Conservation (phyloP, 129 eudicot genomes). For the Flaveria brownii region DNA sequence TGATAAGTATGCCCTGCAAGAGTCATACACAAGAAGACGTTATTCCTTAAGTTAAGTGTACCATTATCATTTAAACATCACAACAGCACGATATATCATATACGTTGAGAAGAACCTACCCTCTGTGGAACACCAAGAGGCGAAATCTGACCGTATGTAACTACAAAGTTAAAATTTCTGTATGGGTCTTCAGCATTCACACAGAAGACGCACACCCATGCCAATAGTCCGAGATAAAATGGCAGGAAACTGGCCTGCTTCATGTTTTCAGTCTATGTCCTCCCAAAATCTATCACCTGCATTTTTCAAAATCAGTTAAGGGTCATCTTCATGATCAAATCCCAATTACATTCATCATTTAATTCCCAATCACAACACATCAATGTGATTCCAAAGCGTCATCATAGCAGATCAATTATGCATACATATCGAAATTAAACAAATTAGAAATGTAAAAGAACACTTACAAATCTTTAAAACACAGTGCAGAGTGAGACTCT, state of each 20-base stretch:
- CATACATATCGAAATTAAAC: conserved; percentile 3
- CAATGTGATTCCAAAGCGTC: background rate
- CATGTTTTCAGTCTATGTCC: conserved; percentile 33
- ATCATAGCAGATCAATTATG: background rate
- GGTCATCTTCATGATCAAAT: background rate
- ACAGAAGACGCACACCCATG: conserved; percentile 38
- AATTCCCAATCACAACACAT: background rate
- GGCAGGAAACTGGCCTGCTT: conserved; percentile 43
- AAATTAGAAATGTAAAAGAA: background rate
- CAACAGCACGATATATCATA: conserved; percentile 3
- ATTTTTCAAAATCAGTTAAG: background rate
- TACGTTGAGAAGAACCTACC: conserved; percentile 39
- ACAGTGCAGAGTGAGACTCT: conserved; percentile 21
- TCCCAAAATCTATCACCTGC: conserved; percentile 20
- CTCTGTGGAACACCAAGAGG: conserved; percentile 79
- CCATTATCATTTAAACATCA: background rate
- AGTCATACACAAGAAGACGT: background rate
- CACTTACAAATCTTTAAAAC: conserved; percentile 25
- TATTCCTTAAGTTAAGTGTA: background rate
- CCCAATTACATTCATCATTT: background rate
- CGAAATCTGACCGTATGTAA: conserved; percentile 59
- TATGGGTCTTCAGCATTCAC: conserved; percentile 85
- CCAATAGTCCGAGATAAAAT: conserved; percentile 60
- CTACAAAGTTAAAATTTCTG: conserved; percentile 50
- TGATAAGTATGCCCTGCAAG: conserved; percentile 80